These are phyloP conservation scores for Pythium phragmitis DNA, from an alignment of 352 stramenopile genomes.

Conservation along the genomic window DNA sequence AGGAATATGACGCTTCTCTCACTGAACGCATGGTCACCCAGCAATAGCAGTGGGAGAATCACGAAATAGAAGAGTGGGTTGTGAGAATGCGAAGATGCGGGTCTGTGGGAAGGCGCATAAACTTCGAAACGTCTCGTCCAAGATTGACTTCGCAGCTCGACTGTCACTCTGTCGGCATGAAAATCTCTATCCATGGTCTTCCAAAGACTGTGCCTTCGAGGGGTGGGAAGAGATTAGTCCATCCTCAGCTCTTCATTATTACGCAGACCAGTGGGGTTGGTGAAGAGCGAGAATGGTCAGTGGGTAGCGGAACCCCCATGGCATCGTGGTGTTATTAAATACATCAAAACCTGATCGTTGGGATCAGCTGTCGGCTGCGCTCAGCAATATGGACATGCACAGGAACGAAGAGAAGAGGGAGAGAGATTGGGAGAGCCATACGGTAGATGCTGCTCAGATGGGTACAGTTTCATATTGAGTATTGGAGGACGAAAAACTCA, in stretches of 20 bases:
- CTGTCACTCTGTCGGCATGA: background rate
- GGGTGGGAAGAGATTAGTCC: background rate
- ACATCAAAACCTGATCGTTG: too few species aligned
- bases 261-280: too few species aligned
- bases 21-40: slow-evolving; percentile 1
- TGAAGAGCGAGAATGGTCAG: too few species aligned
- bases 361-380: too few species aligned
- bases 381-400: too few species aligned
- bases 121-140: background rate
- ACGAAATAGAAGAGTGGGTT: background rate
- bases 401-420: too few species aligned
- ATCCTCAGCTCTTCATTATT: too few species aligned
- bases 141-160: background rate
- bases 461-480: background rate
- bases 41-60: background rate
- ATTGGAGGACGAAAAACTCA: background rate
- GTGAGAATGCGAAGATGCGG: background rate
- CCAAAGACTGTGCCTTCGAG: background rate
- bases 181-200: too few species aligned
- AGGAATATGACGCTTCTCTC: background rate
- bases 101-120: background rate
- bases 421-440: background rate
- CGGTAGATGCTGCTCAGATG: background rate
- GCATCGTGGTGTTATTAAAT: too few species aligned
- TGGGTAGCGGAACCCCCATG: too few species aligned